phyloP scores from a whole-genome alignment of 306 rosid genomes.

The Castanea crenata region DNA sequence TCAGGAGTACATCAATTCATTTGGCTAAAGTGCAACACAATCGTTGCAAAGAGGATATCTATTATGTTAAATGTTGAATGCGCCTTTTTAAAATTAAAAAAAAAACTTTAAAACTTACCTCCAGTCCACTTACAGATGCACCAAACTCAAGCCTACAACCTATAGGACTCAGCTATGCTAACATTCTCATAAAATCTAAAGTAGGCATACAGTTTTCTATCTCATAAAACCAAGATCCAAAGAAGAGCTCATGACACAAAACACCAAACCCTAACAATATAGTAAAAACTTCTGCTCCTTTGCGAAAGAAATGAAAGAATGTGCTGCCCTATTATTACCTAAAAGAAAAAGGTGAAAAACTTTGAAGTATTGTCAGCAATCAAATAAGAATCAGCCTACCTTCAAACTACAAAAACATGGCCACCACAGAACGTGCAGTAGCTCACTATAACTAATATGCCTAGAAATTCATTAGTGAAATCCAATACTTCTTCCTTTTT shows the following conservation, averaged over 20 bases:
- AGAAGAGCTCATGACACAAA: not conserved
- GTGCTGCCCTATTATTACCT: conserved; percentile 12
- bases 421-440: not conserved
- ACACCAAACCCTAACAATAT: not conserved
- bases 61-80: too few species aligned
- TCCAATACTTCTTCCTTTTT: not conserved
- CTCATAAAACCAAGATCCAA: not conserved
- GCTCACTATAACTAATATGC: conserved; percentile 7
- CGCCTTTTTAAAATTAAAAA: too few species aligned
- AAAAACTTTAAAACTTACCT: too few species aligned
- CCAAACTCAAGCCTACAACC: too few species aligned
- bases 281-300: not conserved
- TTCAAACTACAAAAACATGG: conserved; percentile 16
- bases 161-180: too few species aligned
- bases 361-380: not conserved
- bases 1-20: too few species aligned
- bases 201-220: too few species aligned
- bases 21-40: too few species aligned
- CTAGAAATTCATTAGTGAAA: not conserved
- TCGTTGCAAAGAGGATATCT: too few species aligned
- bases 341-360: not conserved
- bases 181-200: too few species aligned
- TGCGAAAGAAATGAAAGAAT: not conserved
- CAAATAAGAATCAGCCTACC: not conserved
- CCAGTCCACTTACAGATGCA: too few species aligned